phyloP scores from a whole-genome alignment of 768 basidiomycete genomes.

The Naganishia vaughanmartiniae region DNA sequence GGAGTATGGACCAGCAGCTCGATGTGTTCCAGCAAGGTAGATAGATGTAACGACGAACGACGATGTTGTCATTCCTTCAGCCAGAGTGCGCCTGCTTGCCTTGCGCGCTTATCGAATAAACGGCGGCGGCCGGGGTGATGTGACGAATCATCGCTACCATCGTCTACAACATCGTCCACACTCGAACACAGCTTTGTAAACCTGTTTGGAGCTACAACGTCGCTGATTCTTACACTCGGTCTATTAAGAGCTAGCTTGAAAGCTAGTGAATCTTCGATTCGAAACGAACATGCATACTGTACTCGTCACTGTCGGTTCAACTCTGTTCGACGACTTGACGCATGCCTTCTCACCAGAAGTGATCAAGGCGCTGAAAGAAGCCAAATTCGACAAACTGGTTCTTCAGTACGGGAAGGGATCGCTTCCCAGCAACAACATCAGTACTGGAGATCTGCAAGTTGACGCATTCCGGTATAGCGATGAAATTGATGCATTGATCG shows the following conservation, averaged over 20 bases:
- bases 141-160: conserved; percentile 4
- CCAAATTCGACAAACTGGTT: conserved; percentile 54
- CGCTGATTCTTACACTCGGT: background rate
- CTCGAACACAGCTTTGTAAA: background rate
- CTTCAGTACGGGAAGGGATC: conserved; percentile 68
- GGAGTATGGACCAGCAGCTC: background rate
- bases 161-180: background rate
- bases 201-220: background rate
- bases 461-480: conserved; percentile 73
- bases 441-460: conserved; percentile 57
- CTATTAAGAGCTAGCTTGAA: background rate
- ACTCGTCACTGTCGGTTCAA: conserved; percentile 88
- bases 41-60: background rate
- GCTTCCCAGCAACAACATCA: conserved; percentile 13
- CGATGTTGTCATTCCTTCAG: conserved; percentile 25
- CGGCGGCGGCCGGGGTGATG: background rate
- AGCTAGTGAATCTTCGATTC: too few species aligned
- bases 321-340: conserved; percentile 74
- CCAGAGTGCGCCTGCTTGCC: background rate
- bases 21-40: background rate
- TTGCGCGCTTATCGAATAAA: background rate
- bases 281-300: conserved; percentile 31
- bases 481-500: conserved; percentile 66
- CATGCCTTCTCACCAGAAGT: conserved; percentile 60
- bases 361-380: conserved; percentile 58